Base-by-base conservation (phyloP, 495 filamentous ascomycete genomes). In the Clavariopsis aquatica region DNA sequence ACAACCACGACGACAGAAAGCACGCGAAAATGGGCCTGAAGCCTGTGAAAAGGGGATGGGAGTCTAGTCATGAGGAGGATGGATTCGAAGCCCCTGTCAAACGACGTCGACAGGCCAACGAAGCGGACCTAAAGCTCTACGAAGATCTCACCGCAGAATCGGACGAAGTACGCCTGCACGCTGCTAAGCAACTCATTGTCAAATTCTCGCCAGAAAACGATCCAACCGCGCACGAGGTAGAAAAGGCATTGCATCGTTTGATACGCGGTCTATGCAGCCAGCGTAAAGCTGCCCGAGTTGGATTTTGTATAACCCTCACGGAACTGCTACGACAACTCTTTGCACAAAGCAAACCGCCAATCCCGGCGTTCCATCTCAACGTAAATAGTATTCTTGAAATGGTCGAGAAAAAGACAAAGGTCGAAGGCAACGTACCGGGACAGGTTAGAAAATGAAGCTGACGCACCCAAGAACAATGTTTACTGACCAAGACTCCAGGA, bases 261-360 rank as follows among this genome's bases (percentile, higher is more conserved):
- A 90, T 96, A 69, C 85, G 90, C 49, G 94, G 94, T 38, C 83
- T 98, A 26, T 91, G 92, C 57, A 96, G 92, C 71, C 88, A 92
- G 47, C 84, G 90, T 23, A 96, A 96, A 77, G 92, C 90, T 15
- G 91, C 93, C 29, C 82, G 94, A 26, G 76, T 93, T 59, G 94
- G 94, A n/a, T 97, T 94, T 72, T 95, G 90, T 38, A 79, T 96
- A 60, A 92, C 93, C 1, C 76, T 98, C 66, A 89, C 92, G 0
- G 93, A 97, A 76, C 79, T 96, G 58, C 72, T 95, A 41, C 78
- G 81, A 0, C 84, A 88, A 70, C 71, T 89, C n/a, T 82, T 81
- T 66, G 82, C 80, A 1, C 46, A 62, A 15, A 23, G 27, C 2
- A 28, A 53, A 24, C 9, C 17, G 4, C 1, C 19, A 10, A 22